Conservation (phyloP, 2,329 filamentous ascomycete genomes). For the Talaromyces amestolkiae region DNA sequence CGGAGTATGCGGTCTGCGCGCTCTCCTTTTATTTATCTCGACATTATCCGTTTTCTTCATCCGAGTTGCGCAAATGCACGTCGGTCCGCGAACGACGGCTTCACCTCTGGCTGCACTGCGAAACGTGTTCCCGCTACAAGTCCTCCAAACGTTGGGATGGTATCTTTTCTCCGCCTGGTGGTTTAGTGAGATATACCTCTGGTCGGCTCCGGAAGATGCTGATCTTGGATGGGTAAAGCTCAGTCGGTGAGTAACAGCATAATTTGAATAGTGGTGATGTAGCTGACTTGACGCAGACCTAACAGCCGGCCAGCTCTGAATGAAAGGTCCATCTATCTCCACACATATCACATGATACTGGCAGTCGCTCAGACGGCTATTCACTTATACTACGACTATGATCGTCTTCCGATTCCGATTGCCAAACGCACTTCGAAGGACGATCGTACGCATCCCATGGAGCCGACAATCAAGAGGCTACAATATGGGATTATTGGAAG, state of each 20-base stretch:
- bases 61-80: slow-evolving; percentile 78
- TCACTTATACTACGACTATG: slow-evolving; percentile 72
- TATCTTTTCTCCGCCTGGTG: slow-evolving; percentile 75
- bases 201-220: slow-evolving; percentile 59
- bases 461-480: slow-evolving; percentile 41
- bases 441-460: slow-evolving; percentile 36
- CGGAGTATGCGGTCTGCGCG: slow-evolving; percentile 70
- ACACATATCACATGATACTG: slow-evolving; percentile 66
- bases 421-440: slow-evolving; percentile 36
- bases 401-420: slow-evolving; percentile 60
- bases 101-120: slow-evolving; percentile 66
- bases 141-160: slow-evolving; percentile 69
- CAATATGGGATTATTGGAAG: slow-evolving; percentile 31
- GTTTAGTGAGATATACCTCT: slow-evolving; percentile 79
- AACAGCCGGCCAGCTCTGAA: slow-evolving; percentile 75
- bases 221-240: slow-evolving; percentile 72
- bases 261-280: not conserved
- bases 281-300: slow-evolving; percentile 30
- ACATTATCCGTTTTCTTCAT: slow-evolving; percentile 77
- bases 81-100: slow-evolving; percentile 67
- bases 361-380: slow-evolving; percentile 66
- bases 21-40: slow-evolving; percentile 71
- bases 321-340: slow-evolving; percentile 79
- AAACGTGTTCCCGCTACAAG: slow-evolving; percentile 57
- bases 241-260: slow-evolving; percentile 54